Evolutionary conservation across 1,284 basidiomycete genomes (phyloP).

Genomic region (Trichosporon ovoides): DNA sequence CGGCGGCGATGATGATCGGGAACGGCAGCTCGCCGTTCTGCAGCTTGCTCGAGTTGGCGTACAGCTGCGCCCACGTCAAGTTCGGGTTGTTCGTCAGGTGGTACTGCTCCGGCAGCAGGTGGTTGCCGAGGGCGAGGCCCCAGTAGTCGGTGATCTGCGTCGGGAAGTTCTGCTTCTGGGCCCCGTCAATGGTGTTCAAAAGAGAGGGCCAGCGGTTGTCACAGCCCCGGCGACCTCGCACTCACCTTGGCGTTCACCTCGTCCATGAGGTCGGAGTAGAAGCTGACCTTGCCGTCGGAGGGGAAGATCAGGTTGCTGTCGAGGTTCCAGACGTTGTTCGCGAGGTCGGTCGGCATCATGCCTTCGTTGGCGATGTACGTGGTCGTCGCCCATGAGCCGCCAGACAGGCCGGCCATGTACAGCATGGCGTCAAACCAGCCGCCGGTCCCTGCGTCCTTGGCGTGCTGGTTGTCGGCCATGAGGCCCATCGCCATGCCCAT

Average conservation of each 20-base stretch:
- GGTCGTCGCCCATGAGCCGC: slow-evolving; percentile 46
- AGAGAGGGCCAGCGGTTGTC: too few species aligned
- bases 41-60: slow-evolving; percentile 22
- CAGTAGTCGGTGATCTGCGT: slow-evolving; percentile 48
- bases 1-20: slow-evolving; percentile 52
- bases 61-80: slow-evolving; percentile 36
- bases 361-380: slow-evolving; percentile 44
- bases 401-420: slow-evolving; percentile 46
- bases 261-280: slow-evolving; percentile 51
- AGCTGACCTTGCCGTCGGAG: slow-evolving; percentile 59
- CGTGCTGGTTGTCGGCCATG: slow-evolving; percentile 10
- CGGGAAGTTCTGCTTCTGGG: slow-evolving; percentile 37
- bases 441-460: slow-evolving; percentile 21
- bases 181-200: too few species aligned
- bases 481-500: slow-evolving; percentile 19
- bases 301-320: slow-evolving; percentile 59
- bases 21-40: slow-evolving; percentile 37
- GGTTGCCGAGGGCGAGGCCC: slow-evolving; percentile 43
- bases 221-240: too few species aligned
- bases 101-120: slow-evolving; percentile 44
- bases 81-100: slow-evolving; percentile 41
- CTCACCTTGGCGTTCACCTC: slow-evolving; percentile 47
- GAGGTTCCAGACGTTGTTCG: slow-evolving; percentile 49
- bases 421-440: slow-evolving; percentile 44
- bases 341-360: slow-evolving; percentile 33